These are phyloP conservation scores for Amanita inopinata DNA, from an alignment of 768 basidiomycete species.

Conservation along the genomic window DNA sequence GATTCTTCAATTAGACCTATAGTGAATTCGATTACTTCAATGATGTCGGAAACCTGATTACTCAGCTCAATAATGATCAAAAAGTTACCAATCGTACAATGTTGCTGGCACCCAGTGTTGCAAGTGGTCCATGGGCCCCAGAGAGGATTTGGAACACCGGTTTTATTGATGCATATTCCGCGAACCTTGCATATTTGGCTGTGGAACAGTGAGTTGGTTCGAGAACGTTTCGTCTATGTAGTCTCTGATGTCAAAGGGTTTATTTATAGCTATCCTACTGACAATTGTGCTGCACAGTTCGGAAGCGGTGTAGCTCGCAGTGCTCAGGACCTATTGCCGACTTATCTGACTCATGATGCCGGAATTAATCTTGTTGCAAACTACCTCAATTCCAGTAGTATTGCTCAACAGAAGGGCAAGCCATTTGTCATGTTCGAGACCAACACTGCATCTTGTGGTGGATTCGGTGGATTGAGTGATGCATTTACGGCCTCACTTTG, in stretches of 20 bases:
- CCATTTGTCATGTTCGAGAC: slow-evolving; percentile 65
- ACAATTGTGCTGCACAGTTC: slow-evolving; percentile 52
- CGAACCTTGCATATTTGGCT: slow-evolving; percentile 32
- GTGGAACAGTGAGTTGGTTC: slow-evolving; percentile 43
- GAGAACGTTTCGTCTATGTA: neutral
- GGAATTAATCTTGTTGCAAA: slow-evolving; percentile 36
- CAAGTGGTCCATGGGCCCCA: slow-evolving; percentile 37
- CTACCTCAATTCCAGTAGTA: slow-evolving; percentile 40
- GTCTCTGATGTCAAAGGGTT: neutral
- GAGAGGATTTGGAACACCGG: slow-evolving; percentile 39
- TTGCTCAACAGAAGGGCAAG: slow-evolving; percentile 32
- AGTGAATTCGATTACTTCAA: slow-evolving; percentile 33
- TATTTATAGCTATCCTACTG: slow-evolving; percentile 26
- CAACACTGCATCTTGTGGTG: slow-evolving; percentile 61
- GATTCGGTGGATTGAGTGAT: slow-evolving; percentile 54
- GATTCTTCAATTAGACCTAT: slow-evolving; percentile 15
- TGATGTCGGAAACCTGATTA: slow-evolving; percentile 37
- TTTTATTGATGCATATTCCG: slow-evolving; percentile 33
- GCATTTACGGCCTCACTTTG: slow-evolving; percentile 57
- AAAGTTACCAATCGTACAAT: slow-evolving; percentile 27
- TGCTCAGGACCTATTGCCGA: slow-evolving; percentile 38
- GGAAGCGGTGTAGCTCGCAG: slow-evolving; percentile 27
- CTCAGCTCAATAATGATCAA: slow-evolving; percentile 26
- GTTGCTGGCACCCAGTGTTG: slow-evolving; percentile 58
- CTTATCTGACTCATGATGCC: slow-evolving; percentile 52